A percentile compares a stretch with the other conserved stretches of the same genome.
Evolutionary conservation across 441 rosid species (phyloP).

Genomic region (Euphorbia celastroides): DNA sequence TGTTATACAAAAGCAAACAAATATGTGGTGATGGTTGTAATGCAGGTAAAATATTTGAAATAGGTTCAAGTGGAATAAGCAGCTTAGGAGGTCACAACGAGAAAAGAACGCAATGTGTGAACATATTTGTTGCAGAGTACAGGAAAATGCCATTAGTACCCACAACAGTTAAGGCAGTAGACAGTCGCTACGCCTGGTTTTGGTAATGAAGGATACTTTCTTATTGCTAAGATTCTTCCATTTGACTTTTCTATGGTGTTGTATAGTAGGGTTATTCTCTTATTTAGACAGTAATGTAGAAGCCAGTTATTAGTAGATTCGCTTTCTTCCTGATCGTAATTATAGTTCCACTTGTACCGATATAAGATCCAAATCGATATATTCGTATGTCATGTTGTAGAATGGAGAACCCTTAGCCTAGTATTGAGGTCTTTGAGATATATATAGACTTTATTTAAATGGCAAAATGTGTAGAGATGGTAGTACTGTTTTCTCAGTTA

Average conservation of each 20-base stretch:
- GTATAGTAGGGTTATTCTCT: slow-evolving; percentile 25
- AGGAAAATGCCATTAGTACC: slow-evolving; percentile 76
- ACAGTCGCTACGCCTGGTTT: slow-evolving; percentile 65
- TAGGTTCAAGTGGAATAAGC: slow-evolving; percentile 89
- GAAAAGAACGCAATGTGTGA: slow-evolving; percentile 61
- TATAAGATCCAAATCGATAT: background rate
- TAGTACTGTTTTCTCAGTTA: background rate
- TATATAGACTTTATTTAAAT: too few species aligned
- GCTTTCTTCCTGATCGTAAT: slow-evolving; percentile 13
- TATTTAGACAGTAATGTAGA: background rate
- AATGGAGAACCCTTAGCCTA: background rate
- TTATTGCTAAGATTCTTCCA: too few species aligned
- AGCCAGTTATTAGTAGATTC: slow-evolving; percentile 6
- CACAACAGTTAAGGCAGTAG: slow-evolving; percentile 67
- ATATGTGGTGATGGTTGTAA: slow-evolving; percentile 2
- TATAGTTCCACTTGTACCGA: slow-evolving; percentile 1
- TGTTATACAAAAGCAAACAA: too few species aligned
- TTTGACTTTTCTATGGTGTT: slow-evolving; percentile 21
- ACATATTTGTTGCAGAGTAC: slow-evolving; percentile 63
- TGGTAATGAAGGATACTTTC: slow-evolving; percentile 48
- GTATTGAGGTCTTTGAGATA: background rate
- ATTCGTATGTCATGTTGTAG: background rate
- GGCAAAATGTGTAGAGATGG: too few species aligned
- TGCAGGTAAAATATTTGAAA: slow-evolving; percentile 80
- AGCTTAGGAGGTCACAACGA: slow-evolving; percentile 83